Conservation (phyloP, 441 rosid genomes). For the Jatropha multifida region DNA sequence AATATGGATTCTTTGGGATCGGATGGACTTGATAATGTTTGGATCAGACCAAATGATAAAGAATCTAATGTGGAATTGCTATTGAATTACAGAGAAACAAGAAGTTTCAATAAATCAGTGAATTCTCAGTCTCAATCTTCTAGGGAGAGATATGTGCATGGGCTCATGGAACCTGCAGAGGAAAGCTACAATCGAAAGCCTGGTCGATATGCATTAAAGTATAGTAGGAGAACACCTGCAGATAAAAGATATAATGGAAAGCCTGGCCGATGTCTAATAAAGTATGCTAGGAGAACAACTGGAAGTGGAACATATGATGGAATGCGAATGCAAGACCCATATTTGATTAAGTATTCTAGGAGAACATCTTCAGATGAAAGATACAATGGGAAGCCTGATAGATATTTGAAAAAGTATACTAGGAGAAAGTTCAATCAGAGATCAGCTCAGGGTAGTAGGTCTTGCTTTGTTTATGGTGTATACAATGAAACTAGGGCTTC, state of each 20-base stretch:
- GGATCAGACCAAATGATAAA: constrained; percentile 11
- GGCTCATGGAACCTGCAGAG: constrained; percentile 14
- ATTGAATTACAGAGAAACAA: constrained; percentile 34
- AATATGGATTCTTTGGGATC: constrained; percentile 10
- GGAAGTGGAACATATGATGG: neutral
- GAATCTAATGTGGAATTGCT: constrained; percentile 10
- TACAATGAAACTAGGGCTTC: constrained; percentile 5
- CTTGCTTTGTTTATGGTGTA: constrained; percentile 21
- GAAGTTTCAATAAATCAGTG: constrained; percentile 31
- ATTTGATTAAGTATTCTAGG: constrained; percentile 22
- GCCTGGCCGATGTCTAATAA: neutral
- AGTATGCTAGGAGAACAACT: constrained; percentile 6
- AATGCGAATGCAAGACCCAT: neutral
- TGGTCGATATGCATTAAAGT: constrained; percentile 39
- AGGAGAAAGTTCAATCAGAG: constrained; percentile 26
- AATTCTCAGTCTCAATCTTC: constrained; percentile 27
- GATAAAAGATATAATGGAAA: neutral
- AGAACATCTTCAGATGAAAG: constrained; percentile 28
- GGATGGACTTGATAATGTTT: neutral
- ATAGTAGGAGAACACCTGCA: constrained; percentile 33
- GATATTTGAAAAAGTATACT: constrained; percentile 40
- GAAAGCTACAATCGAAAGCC: constrained; percentile 15
- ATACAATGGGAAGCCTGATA: constrained; percentile 27
- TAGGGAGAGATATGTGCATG: constrained; percentile 21
- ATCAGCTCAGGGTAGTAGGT: constrained; percentile 14